Evolutionary conservation across 306 rosid genomes (phyloP), one percentile per base, ranked within the genome.

Genomic region (Vachellia collinsii): DNA sequence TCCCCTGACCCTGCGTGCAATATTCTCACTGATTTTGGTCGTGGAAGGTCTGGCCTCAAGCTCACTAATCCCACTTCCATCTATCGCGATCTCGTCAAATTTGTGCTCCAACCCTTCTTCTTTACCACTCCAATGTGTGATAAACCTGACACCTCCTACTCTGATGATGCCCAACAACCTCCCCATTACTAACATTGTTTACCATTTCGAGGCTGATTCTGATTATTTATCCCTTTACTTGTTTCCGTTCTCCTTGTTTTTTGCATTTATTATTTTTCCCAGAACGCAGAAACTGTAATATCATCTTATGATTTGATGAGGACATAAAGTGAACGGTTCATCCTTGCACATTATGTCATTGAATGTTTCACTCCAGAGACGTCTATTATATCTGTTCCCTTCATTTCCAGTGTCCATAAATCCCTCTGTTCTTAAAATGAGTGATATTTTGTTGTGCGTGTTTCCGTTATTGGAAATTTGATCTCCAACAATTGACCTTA

Each of bases 81-180:
- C 61, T 88, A 89, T 81, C 89, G 90, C 8, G 80, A 88, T 84
- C 29, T 74, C 13, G 76, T 83, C 80, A 87, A 83, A 77, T 87
- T 91, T 29, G 51, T 41, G 20, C 75, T 86, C 11, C 78, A 53
- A 3, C 89, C 97, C 10, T 90, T 94, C 78, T 94, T 87, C 78
- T 94, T 86, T 64, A 92, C 97, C 25, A 85, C 85, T 42, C 97
- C 91, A 0, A 78, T 85, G 92, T 91, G 98, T 75, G 97, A 91
- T 25, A 86, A 86, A 61, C 97, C 97, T 10, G 83, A 81, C 22
- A 74, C 73, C 29, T 39, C 39, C 56, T 66, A 66, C 20, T 39
- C 63, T 41, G 12, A 54, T 29, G 46, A 70, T 22, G 17, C 34
- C 6, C 39, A 53, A 20, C 11, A 1, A 42, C n/a, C 74, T 69